phyloP scores from a whole-genome alignment of 257 asterid species.

The Fraxinus cuspidata region DNA sequence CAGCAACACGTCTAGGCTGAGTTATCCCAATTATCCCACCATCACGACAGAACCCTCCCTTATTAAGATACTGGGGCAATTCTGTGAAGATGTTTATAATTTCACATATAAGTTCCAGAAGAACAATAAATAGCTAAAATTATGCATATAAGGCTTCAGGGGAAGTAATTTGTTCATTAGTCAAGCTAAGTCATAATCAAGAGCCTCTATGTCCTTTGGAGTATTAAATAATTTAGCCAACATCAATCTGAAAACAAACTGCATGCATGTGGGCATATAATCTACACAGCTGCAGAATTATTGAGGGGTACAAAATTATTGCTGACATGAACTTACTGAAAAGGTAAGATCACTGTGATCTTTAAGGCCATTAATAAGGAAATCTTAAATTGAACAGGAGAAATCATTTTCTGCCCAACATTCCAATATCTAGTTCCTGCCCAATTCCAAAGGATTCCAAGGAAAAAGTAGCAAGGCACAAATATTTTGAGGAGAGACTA shows the following conservation, averaged over 20 bases:
- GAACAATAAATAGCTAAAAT: conserved; percentile 8
- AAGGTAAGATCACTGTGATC: neutral
- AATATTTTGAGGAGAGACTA: neutral
- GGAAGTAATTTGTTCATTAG: neutral
- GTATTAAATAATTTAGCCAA: neutral
- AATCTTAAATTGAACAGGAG: neutral
- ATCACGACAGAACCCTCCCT: conserved; percentile 79
- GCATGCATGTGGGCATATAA: conserved; percentile 7
- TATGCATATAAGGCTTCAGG: conserved; percentile 4
- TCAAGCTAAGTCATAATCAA: conserved; percentile 5
- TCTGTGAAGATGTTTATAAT: conserved; percentile 48
- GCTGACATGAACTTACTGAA: neutral
- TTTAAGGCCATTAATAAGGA: neutral
- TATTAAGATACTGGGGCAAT: conserved; percentile 78
- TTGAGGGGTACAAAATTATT: neutral
- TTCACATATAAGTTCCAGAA: conserved; percentile 24
- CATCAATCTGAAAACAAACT: conserved; percentile 6
- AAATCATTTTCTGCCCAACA: neutral
- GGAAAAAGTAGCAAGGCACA: neutral
- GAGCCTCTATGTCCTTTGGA: conserved; percentile 18
- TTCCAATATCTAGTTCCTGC: neutral
- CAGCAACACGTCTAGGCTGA: conserved; percentile 99
- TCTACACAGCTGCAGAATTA: neutral
- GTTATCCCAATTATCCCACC: conserved; percentile 90
- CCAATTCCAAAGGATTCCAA: neutral